Base-by-base conservation (phyloP, 345 rosid genomes). In the Nephelium lappaceum region DNA sequence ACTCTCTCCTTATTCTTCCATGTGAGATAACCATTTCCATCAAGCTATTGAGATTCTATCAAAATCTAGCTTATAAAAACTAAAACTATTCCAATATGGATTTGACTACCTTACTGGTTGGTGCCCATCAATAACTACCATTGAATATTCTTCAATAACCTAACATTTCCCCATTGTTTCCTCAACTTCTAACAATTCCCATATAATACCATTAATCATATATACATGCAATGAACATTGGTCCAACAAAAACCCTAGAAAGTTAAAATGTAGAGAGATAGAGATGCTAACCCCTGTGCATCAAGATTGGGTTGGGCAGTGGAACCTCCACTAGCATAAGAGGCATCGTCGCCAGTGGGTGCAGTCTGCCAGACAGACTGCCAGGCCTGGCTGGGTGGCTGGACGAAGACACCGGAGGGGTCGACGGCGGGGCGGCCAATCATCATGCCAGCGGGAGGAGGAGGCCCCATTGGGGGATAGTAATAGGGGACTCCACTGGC, bases 381-480 rank as follows among this genome's bases (percentile, higher is more conserved):
- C 99, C 99, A 95, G 8, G 97, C 93, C 88, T 93, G 99, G 38
- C 96, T 93, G 9, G 98, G 98, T 9, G 98, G 95, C 85, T 93
- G 97, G 7, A 82, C 87, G 71, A 87, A 90, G 53, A 92, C 89
- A 5, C 93, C 94, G 47, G 85, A 72, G 21, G 94, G 97, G 60
- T 93, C 98, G 79, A 93, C 80, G 9, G 94, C 97, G 0, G 98
- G 98, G 77, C 93, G 84, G 2, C 98, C 98, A 66, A 93, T 90
- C 94, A 90, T 95, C 98, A 95, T 93, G 80, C 94, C 95, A 16
- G 91, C 94, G 9, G 93, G 91, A 23, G 86, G 89, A 1, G 83
- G 72, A 15, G 84, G 58, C 6, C 94, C 94, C 85, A 93, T 92
- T 25, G 98, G 93, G 0, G 98, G 98, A 72, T 93, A 93, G 80